These are phyloP conservation scores for Claviceps sorghi DNA, from an alignment of 2,329 filamentous ascomycete genomes.

Conservation along the genomic window DNA sequence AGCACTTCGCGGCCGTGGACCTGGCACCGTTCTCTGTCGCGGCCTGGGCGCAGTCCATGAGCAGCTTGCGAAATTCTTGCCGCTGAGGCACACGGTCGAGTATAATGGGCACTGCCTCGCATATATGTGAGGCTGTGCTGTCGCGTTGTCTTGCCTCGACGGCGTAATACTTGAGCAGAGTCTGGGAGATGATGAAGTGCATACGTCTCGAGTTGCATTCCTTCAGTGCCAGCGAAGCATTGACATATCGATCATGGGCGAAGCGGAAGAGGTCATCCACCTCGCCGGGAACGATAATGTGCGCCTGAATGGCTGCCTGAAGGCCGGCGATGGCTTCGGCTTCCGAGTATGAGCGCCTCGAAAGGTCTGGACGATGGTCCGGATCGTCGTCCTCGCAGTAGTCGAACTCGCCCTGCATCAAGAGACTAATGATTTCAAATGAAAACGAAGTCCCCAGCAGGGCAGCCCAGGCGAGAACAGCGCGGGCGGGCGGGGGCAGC, in stretches of 20 bases:
- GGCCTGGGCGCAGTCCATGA: constrained; percentile 64
- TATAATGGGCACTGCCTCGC: constrained; percentile 61
- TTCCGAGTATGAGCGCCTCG: constrained; percentile 36
- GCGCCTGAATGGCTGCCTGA: constrained; percentile 67
- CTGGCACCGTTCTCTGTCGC: constrained; percentile 73
- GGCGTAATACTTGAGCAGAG: constrained; percentile 57
- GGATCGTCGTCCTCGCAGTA: constrained; percentile 35
- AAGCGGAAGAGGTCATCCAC: constrained; percentile 80
- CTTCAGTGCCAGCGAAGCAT: constrained; percentile 55
- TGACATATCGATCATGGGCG: constrained; percentile 73
- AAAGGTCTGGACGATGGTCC: constrained; percentile 11
- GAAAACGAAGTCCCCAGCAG: constrained; percentile 72
- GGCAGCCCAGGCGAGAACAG: constrained; percentile 75
- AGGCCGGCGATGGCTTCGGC: constrained; percentile 61
- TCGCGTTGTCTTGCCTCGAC: constrained; percentile 51
- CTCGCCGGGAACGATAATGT: constrained; percentile 67
- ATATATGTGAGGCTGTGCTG: constrained; percentile 67
- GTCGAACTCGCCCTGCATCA: constrained; percentile 63
- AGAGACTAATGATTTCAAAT: constrained; percentile 62
- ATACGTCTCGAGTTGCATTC: constrained; percentile 61
- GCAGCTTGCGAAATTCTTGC: constrained; percentile 54
- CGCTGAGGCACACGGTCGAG: constrained; percentile 47
- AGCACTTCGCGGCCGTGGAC: constrained; percentile 70
- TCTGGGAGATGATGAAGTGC: constrained; percentile 80
- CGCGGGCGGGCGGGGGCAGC: constrained; percentile 56